Base-by-base conservation (phyloP, 805 yeast genomes). In the Starmera pachycereana region DNA sequence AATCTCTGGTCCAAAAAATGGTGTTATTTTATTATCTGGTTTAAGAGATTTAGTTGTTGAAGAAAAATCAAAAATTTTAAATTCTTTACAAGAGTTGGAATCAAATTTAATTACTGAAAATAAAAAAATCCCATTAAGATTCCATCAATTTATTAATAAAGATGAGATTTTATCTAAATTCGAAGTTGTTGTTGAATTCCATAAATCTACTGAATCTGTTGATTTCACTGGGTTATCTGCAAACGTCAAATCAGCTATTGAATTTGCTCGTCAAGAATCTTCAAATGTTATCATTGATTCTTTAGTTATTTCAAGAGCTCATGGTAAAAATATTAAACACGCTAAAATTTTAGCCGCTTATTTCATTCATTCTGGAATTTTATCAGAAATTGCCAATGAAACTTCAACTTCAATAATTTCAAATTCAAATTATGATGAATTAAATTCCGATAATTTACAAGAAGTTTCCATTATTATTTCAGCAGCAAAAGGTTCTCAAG, bases 291-390 rank as follows among this genome's bases (percentile, higher is more conserved):
- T 70, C 41, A 74, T 80, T 33, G 87, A 79, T 47, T 63, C 76
- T 30, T 69, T 92, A 54, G 95, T 88, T 52, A 79, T 92, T 59
- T 78, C 94, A 10, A 81, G 75, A 60, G 95, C 97, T 28, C 97
- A 92, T 58, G 84, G 87, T 53, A 85, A 83, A 47, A 76, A 85
- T 54, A 55, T 74, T 39, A 58, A 65, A 13, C 97, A 92, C 53
- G 96, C 95, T 9, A 74, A 76, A 45, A 72, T 78, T 33, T 68
- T 92, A 42, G 81, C 87, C 34, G 69, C 81, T 11, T 84, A 69
- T 57, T 80, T 92, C 48, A 57, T 63, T 40, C 66, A 72, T 44
- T 65, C 74, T 42, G 71, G 74, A 29, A 56, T 65, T 31, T 70
- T 81, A 47, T 51, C 61, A 34, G 42, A 48, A n/a, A 59, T 76